Conservation (phyloP, 2,329 filamentous ascomycete species). For the Fusarium brachygibbosum region DNA sequence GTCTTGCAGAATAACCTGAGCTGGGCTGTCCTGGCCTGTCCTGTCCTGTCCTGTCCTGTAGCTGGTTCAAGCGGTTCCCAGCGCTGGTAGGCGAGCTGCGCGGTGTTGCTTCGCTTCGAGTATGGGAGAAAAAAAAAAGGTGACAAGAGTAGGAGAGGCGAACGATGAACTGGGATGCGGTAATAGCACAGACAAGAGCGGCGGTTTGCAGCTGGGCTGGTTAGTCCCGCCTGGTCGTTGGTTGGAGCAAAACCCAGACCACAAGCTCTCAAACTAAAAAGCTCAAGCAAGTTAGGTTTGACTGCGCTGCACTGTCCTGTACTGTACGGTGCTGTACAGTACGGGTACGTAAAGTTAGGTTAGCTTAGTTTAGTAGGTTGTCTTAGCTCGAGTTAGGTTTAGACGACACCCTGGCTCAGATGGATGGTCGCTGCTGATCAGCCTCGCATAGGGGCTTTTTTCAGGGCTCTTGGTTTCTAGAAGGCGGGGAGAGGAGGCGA, state of each 20-base stretch:
- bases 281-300: constrained; percentile 14
- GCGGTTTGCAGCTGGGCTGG: constrained; percentile 30
- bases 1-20: constrained; percentile 18
- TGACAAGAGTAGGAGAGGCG: constrained; percentile 13
- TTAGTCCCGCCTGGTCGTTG: constrained; percentile 19
- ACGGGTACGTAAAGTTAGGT: not conserved
- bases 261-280: constrained; percentile 19
- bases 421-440: constrained; percentile 45
- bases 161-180: constrained; percentile 20
- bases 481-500: constrained; percentile 44
- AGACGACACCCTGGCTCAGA: constrained; percentile 46
- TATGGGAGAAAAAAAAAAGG: not conserved
- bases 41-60: not conserved
- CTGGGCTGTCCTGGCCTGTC: not conserved
- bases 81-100: constrained; percentile 28
- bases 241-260: constrained; percentile 10
- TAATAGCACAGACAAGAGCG: constrained; percentile 32
- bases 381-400: constrained; percentile 17
- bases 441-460: constrained; percentile 49
- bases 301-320: not conserved
- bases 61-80: constrained; percentile 30
- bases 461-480: constrained; percentile 44
- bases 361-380: not conserved
- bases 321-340: not conserved
- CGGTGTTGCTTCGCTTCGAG: constrained; percentile 28